Evolutionary conservation across 1,284 basidiomycete genomes (phyloP), one percentile per base, ranked within the genome.

Genomic region (Cryptococcus maquisensis): DNA sequence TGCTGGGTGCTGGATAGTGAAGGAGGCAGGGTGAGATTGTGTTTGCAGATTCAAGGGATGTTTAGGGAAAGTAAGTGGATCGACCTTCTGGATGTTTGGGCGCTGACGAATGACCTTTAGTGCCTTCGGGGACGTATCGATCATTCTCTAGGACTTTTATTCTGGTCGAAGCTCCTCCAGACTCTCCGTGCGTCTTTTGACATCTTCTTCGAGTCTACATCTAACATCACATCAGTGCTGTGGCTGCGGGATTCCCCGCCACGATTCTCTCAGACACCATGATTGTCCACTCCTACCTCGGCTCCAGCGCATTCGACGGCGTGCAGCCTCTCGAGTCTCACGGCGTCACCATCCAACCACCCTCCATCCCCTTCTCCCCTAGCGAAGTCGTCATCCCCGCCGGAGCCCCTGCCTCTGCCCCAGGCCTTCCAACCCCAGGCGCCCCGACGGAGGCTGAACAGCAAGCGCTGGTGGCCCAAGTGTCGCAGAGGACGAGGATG

Each of bases 121-220:
- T 66, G 53, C 62, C 62, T 2, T 65, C 61, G 1, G 57, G 56
- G 3, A 59, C 58, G 9, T 78, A 92, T 24, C 84, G 95, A 43
- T 96, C 93, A 6, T 98, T 98, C 73, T 92, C 96, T 70, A 83
- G 95, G 49, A 86, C 89, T 0, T 96, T 98, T 69, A 81, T 97
- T 48, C 81, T 98, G 12, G 86, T 86, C 2, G 87, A 90, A 18
- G 85, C 91, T 3, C 77, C 84, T 28, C 83, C 87, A 43, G 87
- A 85, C 26, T 93, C 94, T 61, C 78, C 84, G 86, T 91, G 76
- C 66, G 88, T 80, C 35, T 38, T 28, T 32, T 37, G n/a, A 10
- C 7, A 26, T 6, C 47, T 26, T 23, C 10, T 43, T 38, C 13
- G 28, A 38, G 5, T 9, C 9, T n/a, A 8, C 51, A 51, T 47